Evolutionary conservation across 805 yeast genomes (phyloP), one percentile per base, ranked within the genome.

Genomic region (Diddensiella santjacobensis): DNA sequence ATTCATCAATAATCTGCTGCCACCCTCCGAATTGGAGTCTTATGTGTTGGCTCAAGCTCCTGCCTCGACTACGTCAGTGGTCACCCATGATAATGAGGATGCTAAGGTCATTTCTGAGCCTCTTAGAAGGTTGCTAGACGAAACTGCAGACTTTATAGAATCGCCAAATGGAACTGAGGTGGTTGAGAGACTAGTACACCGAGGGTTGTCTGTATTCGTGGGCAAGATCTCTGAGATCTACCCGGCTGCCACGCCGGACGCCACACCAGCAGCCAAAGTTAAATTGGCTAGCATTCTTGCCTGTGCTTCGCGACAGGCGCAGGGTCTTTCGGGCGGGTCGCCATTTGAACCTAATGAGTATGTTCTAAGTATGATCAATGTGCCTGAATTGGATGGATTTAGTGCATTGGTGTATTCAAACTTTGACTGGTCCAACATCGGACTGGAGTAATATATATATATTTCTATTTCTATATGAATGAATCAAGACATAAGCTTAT

Each of bases 371-470:
- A 67, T 81, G 74, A 73, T 76, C 55, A 68, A 68, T 50, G 65
- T 74, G 26, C 81, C 78, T 15, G 88, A 82, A 54, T 73, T 90
- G 49, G 95, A 87, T 55, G 96, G 88, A 51, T 75, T 90, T 56
- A 83, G 96, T 67, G 97, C 97, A 3, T 76, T 88, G 56, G 90
- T 90, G 5, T 90, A 90, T 65, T 84, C 96, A 17, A 88, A 88
- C 60, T 87, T 85, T 57, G 54, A 57, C 31, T 56, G 60, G 59
- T 29, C 49, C 26, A 43, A 33, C 18, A 40, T 51, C 2, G 48
- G 48, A 13, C 24, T 26, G 31, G 40, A 45, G 26, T 45, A 37
- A 20, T 22, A 5, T 15, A 42, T 23, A n/a, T 10, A 26, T 29
- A 22, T 19, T 29, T 11, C 19, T 26, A 13, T 40, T n/a, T n/a